Percentiles rank a stretch among this genome's conserved stretches.
Evolutionary conservation across 192 early-diverging fungal species (phyloP).

Genomic region (Coemansia furcata): DNA sequence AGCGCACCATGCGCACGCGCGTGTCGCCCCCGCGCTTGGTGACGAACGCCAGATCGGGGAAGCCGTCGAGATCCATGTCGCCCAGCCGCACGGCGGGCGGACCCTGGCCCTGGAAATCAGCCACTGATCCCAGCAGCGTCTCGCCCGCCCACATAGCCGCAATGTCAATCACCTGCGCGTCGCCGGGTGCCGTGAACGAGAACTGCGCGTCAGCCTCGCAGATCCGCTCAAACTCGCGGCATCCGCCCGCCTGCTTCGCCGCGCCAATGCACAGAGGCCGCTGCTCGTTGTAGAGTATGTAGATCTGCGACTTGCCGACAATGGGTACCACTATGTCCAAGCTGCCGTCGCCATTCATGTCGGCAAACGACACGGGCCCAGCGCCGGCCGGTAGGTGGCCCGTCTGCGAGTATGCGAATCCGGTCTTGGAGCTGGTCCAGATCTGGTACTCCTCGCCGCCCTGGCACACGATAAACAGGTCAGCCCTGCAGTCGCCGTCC

Average conservation of each 20-base stretch:
- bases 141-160: constrained; percentile 47
- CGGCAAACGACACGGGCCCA: constrained; percentile 85
- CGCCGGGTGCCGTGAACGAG: constrained; percentile 36
- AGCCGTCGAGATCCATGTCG: constrained; percentile 90
- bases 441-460: constrained; percentile 65
- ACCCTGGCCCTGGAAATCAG: constrained; percentile 54
- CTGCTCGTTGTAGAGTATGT: constrained; percentile 79
- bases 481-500: constrained; percentile 84
- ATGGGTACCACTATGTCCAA: constrained; percentile 80
- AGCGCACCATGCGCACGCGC: constrained; percentile 67
- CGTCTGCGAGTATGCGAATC: constrained; percentile 62
- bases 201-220: constrained; percentile 67
- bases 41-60: constrained; percentile 79
- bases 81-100: constrained; percentile 64
- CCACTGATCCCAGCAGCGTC: constrained; percentile 43
- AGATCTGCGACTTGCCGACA: constrained; percentile 60
- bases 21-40: constrained; percentile 42
- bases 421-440: constrained; percentile 66
- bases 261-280: constrained; percentile 68
- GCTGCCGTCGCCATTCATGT: constrained; percentile 92
- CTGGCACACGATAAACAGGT: constrained; percentile 75
- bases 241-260: constrained; percentile 27
- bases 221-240: constrained; percentile 64
- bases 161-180: constrained; percentile 34
- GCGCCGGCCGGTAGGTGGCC: constrained; percentile 62